Evolutionary conservation across 2,329 filamentous ascomycete genomes (phyloP), one percentile per base, ranked within the genome.

Genomic region (Ophiostoma quercus): DNA sequence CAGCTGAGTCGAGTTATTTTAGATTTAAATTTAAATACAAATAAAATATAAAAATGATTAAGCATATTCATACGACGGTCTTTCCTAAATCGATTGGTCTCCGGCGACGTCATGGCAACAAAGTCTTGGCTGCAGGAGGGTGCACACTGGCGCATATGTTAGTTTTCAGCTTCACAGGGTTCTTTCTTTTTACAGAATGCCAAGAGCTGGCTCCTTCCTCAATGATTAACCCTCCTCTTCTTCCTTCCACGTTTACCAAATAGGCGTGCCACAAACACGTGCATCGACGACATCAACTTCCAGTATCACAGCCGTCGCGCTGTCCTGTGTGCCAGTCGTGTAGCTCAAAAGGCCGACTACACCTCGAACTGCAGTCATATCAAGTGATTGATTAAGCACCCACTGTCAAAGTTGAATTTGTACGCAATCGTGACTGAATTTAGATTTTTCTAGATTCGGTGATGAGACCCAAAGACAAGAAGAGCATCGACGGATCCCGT

Each of bases 161-260:
- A 29, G 57, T 62, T 62, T 62, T 62, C 57, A 62, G 57, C 57
- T 62, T 62, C 57, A 62, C 57, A 32, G 11, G 57, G 57, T 62
- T 62, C 57, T 16, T 14, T 16, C 25, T n/a, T 57, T 25, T 34
- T 34, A 34, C 34, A 34, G 34, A 34, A 34, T 34, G 8, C 34
- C 34, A 34, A 34, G 34, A 34, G 1, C 34, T 54, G 5, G n/a
- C 47, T 22, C n/a, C 47, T n/a, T 22, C 16, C n/a, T 8, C 19
- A 2, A 29, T 29, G 25, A 29, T 29, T 1, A 29, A 29, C 25
- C 19, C 6, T n/a, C n/a, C 8, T 54, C 2, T 6, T n/a, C 3
- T 4, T 54, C 47, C n/a, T 54, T 54, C 47, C 41, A 47, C 16
- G 2, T 2, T 29, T 29, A 29, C 25, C 25, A 29, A 29, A 29